A percentile compares a stretch with the other conserved stretches of the same genome.
Conservation (phyloP, 805 yeast genomes). For the Tetrapisispora pingtungensis region DNA sequence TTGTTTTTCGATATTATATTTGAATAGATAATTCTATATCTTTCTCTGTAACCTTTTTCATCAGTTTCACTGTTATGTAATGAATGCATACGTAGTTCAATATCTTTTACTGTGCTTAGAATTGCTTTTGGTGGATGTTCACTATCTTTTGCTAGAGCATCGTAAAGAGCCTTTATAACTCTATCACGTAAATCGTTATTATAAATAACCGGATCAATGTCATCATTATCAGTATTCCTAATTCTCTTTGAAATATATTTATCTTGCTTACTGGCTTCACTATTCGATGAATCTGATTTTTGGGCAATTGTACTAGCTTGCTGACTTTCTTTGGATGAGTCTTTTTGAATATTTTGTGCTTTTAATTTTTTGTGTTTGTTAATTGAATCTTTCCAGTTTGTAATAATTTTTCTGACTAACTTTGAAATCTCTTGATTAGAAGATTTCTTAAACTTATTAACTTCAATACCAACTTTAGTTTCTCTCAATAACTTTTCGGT, state of each 20-base stretch:
- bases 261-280: conserved; percentile 23
- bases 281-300: not conserved
- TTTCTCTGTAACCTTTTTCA: conserved; percentile 55
- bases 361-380: conserved; percentile 43
- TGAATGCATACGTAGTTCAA: conserved; percentile 63
- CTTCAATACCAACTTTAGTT: conserved; percentile 95
- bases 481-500: conserved; percentile 77
- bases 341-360: conserved; percentile 11
- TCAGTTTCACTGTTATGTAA: conserved; percentile 47
- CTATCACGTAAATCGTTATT: conserved; percentile 75
- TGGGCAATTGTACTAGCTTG: not conserved
- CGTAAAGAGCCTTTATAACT: conserved; percentile 73
- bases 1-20: conserved; percentile 84
- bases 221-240: conserved; percentile 76
- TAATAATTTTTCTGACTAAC: conserved; percentile 73
- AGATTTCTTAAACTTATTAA: conserved; percentile 72
- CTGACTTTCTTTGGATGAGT: not conserved
- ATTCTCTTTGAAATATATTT: conserved; percentile 43
- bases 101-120: conserved; percentile 51
- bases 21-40: conserved; percentile 76
- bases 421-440: conserved; percentile 54
- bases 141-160: conserved; percentile 80
- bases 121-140: conserved; percentile 50
- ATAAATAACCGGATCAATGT: conserved; percentile 58
- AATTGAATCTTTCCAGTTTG: conserved; percentile 84